Conservation (phyloP, 208 protist species). For the Trichomonas gallinae region DNA sequence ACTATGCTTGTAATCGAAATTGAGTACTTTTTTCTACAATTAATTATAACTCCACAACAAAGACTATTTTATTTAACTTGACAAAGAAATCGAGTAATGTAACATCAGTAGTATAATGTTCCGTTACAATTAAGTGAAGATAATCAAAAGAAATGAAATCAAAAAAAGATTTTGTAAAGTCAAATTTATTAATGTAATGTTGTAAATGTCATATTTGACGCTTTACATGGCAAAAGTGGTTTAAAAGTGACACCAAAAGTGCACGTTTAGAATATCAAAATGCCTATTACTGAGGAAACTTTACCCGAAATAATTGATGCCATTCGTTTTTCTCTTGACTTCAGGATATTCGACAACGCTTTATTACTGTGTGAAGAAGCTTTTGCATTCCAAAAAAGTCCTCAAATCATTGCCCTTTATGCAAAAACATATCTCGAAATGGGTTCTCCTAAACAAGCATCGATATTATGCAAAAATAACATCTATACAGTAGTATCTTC, state of each 20-base stretch:
- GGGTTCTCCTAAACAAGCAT: neutral
- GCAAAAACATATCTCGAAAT: neutral
- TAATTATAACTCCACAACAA: too few species aligned
- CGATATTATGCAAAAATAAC: neutral
- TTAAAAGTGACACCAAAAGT: too few species aligned
- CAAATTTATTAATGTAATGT: too few species aligned
- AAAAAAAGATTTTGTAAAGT: too few species aligned
- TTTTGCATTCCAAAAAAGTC: neutral
- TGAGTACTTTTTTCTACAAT: too few species aligned
- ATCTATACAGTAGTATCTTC: neutral
- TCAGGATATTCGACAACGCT: neutral
- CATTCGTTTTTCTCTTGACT: neutral
- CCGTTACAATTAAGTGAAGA: too few species aligned
- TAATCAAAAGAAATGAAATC: too few species aligned
- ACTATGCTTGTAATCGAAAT: too few species aligned
- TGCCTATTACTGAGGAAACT: neutral
- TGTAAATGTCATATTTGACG: too few species aligned
- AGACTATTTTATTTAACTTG: too few species aligned
- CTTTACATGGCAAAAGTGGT: neutral
- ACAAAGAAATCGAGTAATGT: too few species aligned
- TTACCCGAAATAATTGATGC: neutral
- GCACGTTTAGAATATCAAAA: neutral
- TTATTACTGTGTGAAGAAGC: neutral
- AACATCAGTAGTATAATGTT: too few species aligned
- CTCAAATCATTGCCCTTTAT: neutral